Evolutionary conservation across 2,329 filamentous ascomycete genomes (phyloP).

Genomic region (Penicillium hesseltinei): DNA sequence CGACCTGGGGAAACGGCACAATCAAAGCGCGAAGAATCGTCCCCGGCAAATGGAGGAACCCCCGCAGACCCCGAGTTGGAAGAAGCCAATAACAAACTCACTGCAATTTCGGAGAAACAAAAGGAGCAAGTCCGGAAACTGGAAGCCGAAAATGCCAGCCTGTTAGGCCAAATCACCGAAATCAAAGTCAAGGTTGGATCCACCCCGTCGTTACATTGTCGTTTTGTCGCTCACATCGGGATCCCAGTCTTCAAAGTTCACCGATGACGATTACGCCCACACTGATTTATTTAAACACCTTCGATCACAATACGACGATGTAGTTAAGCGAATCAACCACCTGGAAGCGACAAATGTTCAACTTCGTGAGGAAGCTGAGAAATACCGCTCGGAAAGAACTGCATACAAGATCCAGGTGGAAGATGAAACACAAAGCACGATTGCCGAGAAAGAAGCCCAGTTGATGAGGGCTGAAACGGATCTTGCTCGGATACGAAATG

Average conservation of each 20-base stretch:
- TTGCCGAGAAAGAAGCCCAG: constrained; percentile 77
- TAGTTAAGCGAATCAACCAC: constrained; percentile 87
- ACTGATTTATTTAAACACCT: constrained; percentile 93
- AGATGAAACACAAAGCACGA: constrained; percentile 69
- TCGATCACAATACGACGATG: constrained; percentile 85
- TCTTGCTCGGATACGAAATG: constrained; percentile 77
- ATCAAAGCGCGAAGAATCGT: constrained; percentile 51
- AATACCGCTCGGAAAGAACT: constrained; percentile 78
- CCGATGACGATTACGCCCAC: constrained; percentile 89
- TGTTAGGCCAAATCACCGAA: constrained; percentile 76
- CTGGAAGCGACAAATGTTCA: constrained; percentile 85
- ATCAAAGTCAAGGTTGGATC: constrained; percentile 57
- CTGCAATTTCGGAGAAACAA: constrained; percentile 74
- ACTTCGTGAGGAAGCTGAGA: constrained; percentile 79
- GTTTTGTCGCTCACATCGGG: constrained; percentile 6
- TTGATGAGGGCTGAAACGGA: constrained; percentile 79
- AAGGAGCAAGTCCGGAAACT: constrained; percentile 83
- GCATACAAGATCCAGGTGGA: constrained; percentile 78
- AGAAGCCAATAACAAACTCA: constrained; percentile 71
- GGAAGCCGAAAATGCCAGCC: constrained; percentile 69
- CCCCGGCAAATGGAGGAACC: constrained; percentile 54
- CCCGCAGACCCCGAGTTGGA: constrained; percentile 67
- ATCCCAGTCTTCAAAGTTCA: constrained; percentile 63
- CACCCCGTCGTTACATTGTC: neutral
- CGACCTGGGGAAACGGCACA: constrained; percentile 49